phyloP scores from a whole-genome alignment of 1,284 basidiomycete genomes.

The Ceratobasidium sp. region DNA sequence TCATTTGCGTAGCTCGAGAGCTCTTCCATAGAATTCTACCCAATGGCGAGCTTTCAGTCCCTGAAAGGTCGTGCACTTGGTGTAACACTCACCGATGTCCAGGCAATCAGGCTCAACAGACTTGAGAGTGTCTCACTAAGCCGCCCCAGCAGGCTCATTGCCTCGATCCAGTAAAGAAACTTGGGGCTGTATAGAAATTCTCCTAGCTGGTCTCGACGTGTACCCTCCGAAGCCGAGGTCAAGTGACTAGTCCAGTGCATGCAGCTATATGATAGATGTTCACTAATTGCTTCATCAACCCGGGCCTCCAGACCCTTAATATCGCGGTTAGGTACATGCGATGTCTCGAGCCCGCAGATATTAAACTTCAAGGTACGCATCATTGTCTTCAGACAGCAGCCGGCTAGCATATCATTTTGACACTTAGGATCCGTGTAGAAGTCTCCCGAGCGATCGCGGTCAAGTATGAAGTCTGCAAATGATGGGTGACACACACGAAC shows the following conservation, averaged over 20 bases:
- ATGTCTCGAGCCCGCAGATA: slow-evolving; percentile 16
- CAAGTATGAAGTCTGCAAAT: slow-evolving; percentile 32
- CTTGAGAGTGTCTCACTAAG: background rate
- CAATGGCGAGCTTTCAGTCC: no score
- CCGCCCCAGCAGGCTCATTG: slow-evolving; percentile 27
- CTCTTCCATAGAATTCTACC: no score
- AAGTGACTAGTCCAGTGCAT: slow-evolving; percentile 31
- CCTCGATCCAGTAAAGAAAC: slow-evolving; percentile 39
- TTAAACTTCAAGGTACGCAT: slow-evolving; percentile 4
- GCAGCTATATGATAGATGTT: slow-evolving; percentile 22
- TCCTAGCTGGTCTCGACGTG: background rate
- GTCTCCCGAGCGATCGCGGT: background rate
- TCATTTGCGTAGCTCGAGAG: background rate
- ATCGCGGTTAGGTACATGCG: slow-evolving; percentile 14
- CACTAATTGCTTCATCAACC: background rate
- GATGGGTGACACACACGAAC: slow-evolving; percentile 37
- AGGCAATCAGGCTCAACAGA: background rate
- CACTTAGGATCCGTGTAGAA: background rate
- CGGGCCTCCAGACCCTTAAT: slow-evolving; percentile 3
- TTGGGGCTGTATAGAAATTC: slow-evolving; percentile 1
- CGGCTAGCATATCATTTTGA: slow-evolving; percentile 7
- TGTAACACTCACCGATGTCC: slow-evolving; percentile 6
- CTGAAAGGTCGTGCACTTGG: no score
- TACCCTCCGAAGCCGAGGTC: background rate
- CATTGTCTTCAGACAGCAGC: slow-evolving; percentile 21